Evolutionary conservation across 2,329 filamentous ascomycete genomes (phyloP), one percentile per base, ranked within the genome.

Genomic region (Canariomyces notabilis): DNA sequence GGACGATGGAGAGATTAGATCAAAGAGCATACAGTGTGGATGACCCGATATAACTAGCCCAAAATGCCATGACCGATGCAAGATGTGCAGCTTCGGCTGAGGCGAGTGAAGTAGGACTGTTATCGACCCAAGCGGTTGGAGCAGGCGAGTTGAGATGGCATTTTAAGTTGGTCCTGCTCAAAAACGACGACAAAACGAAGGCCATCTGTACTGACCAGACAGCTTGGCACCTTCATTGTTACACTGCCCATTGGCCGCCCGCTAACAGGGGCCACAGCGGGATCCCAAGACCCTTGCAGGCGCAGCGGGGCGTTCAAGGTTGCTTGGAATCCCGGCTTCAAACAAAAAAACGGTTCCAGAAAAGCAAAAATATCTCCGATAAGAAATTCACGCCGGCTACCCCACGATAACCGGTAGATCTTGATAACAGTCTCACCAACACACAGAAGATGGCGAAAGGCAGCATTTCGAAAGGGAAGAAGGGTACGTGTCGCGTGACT

Each of bases 391-490:
- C 5, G n/a, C 32, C 5, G 2, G 15, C 18, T 12, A 22, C 40
- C 44, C 39, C 32, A 15, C 40, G 43, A 42, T 41, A 31, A 26
- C 6, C 9, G 15, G n/a, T n/a, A n/a, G n/a, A 32, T 18, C 9
- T 16, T n/a, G 41, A 50, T 29, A 50, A 46, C 35, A n/a, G 33
- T 20, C 20, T 35, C 14, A 42, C 26, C 12, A 16, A 18, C 15
- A 51, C 37, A n/a, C n/a, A n/a, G n/a, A 56, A 54, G 33, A 68
- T 68, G 66, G 64, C 55, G 1, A 68, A 67, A 54, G 59, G 59
- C 22, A 49, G 42, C 23, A 61, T 67, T 19, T 22, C 44, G 41
- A 59, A 55, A 49, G 46, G 47, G 33, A 57, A 54, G 14, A 58
- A 42, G 35, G 55, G 57, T 57, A 50, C 32, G 23, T n/a, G n/a